These are phyloP conservation scores for Zygoascus tannicola DNA, from an alignment of 805 yeast species.

Conservation along the genomic window DNA sequence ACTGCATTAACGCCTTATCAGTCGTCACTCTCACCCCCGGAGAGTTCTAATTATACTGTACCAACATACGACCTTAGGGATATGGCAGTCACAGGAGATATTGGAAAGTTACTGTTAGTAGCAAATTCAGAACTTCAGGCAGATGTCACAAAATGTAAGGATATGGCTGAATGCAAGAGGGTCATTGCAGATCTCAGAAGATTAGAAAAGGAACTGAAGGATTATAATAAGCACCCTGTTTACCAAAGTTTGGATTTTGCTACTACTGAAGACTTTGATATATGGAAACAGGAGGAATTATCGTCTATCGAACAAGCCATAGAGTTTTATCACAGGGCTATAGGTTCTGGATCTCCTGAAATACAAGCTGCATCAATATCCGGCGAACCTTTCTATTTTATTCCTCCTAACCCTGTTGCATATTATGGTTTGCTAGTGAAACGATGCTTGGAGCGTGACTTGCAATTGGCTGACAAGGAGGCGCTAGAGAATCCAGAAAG, in stretches of 20 bases:
- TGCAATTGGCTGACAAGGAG: constrained; percentile 14
- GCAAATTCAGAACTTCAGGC: constrained; percentile 44
- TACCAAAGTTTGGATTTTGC: constrained; percentile 32
- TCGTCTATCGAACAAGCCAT: constrained; percentile 27
- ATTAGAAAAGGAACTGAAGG: constrained; percentile 18
- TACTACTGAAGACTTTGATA: constrained; percentile 25
- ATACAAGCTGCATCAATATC: constrained; percentile 3
- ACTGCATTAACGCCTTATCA: constrained; percentile 2
- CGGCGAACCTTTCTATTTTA: constrained; percentile 24
- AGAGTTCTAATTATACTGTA: constrained; percentile 1
- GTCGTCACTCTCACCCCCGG: neutral
- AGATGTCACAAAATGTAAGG: constrained; percentile 40
- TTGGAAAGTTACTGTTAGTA: constrained; percentile 42
- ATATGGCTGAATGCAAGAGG: constrained; percentile 29
- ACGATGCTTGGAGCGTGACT: constrained; percentile 38
- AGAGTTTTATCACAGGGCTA: constrained; percentile 11
- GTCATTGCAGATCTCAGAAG: constrained; percentile 28
- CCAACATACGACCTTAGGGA: constrained; percentile 50
- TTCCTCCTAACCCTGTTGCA: constrained; percentile 35
- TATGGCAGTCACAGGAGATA: constrained; percentile 42
- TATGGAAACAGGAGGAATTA: constrained; percentile 36
- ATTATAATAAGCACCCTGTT: constrained; percentile 26
- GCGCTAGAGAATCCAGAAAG: constrained; percentile 15
- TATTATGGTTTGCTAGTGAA: constrained; percentile 35
- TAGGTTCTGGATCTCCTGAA: neutral